Evolutionary conservation across 805 yeast genomes (phyloP), one percentile per base, ranked within the genome.

Genomic region (Torulaspora delbrueckii): DNA sequence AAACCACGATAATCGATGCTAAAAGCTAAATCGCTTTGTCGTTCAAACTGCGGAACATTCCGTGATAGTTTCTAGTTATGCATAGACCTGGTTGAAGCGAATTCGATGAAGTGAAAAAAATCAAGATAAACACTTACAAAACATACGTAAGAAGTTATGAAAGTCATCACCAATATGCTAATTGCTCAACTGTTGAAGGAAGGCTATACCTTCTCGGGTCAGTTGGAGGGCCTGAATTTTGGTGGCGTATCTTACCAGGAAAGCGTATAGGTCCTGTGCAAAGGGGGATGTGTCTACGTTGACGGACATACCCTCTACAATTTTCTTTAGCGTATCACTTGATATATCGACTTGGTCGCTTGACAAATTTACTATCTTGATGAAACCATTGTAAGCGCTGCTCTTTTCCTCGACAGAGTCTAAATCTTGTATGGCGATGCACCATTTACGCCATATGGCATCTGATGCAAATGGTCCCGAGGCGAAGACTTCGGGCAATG

Each of bases 371-470:
- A 91, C 70, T 25, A 81, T 76, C 45, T 76, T 77, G 60, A 89
- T 75, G 80, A 93, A 84, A 2, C 99, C 99, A 55, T 75, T 74
- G 61, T 85, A 87, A 1, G 95, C 84, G 8, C 89, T 76, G 51
- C 86, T 95, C 67, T 93, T 93, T 64, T 93, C 99, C 43, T 82
- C 85, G 47, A 89, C 82, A 53, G 86, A 93, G 35, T 79, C 82
- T 44, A 88, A 70, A 51, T 77, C 76, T 55, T 75, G 64, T 73
- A 87, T 81, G 35, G 76, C 78, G 23, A 77, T 68, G 53, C 89
- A 78, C 97, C 97, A 91, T 27, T 73, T 72, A 37, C 71, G 76
- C 71, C 52, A 88, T 55, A 51, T 78, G 1, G 51, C 19, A 39
- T 62, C 65, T 8, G 52, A 46, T 4, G 65, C 64, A 47, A 63